These are phyloP conservation scores for Boletus reticulatus DNA, from an alignment of 768 basidiomycete species.

Conservation along the genomic window DNA sequence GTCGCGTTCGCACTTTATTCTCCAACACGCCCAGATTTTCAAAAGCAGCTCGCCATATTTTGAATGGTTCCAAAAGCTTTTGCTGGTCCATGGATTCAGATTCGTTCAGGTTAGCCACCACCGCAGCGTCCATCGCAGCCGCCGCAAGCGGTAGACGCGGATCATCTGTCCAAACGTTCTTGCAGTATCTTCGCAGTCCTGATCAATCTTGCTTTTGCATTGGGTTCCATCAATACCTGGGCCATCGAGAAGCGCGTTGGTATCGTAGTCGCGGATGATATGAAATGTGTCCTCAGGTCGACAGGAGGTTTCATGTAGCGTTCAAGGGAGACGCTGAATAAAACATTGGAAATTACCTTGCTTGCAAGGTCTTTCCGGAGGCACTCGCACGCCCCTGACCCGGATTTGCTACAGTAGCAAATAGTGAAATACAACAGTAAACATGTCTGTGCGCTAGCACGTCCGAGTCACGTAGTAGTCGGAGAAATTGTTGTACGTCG, in stretches of 20 bases:
- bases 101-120: not conserved
- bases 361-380: no score
- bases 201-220: slow-evolving; percentile 11
- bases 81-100: not conserved
- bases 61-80: not conserved
- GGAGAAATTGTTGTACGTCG: no score
- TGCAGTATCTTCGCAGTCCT: slow-evolving; percentile 14
- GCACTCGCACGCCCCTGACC: no score
- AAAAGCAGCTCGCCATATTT: slow-evolving; percentile 7
- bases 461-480: no score
- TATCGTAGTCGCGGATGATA: slow-evolving; percentile 13
- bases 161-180: slow-evolving; percentile 6
- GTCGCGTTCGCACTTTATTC: slow-evolving; percentile 2
- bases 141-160: slow-evolving; percentile 14
- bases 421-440: no score
- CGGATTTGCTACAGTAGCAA: no score
- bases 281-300: slow-evolving; percentile 17
- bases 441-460: no score
- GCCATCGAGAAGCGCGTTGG: slow-evolving; percentile 19
- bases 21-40: slow-evolving; percentile 15
- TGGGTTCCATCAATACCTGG: slow-evolving; percentile 1
- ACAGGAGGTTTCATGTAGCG: slow-evolving; percentile 18
- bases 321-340: slow-evolving; percentile 15
- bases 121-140: not conserved
- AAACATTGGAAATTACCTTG: no score